These are phyloP conservation scores for Thermomyces lanuginosus DNA, from an alignment of 2,329 filamentous ascomycete genomes.

Conservation along the genomic window DNA sequence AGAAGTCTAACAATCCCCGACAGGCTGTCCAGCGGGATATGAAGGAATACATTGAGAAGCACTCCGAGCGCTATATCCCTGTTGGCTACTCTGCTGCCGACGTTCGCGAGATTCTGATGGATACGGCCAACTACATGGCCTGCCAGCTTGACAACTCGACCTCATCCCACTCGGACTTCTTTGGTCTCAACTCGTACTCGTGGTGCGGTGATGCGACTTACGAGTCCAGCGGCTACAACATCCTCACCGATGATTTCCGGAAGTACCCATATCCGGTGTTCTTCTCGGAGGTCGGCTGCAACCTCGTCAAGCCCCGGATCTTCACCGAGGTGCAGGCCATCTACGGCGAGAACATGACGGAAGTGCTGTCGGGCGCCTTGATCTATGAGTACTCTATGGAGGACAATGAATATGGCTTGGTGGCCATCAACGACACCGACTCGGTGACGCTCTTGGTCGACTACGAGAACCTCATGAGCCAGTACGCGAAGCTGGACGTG, in stretches of 20 bases:
- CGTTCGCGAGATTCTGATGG: slow-evolving; percentile 42
- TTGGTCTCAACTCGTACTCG: slow-evolving; percentile 52
- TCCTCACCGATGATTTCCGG: slow-evolving; percentile 42
- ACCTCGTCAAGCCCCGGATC: slow-evolving; percentile 38
- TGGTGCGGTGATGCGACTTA: slow-evolving; percentile 48
- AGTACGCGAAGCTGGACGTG: slow-evolving; percentile 63
- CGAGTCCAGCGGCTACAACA: slow-evolving; percentile 38
- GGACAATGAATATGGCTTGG: slow-evolving; percentile 38
- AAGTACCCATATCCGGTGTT: slow-evolving; percentile 45
- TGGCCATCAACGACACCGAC: slow-evolving; percentile 42
- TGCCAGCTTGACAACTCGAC: slow-evolving; percentile 37
- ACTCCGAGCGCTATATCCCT: slow-evolving; percentile 41
- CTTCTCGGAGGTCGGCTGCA: slow-evolving; percentile 54
- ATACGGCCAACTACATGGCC: slow-evolving; percentile 45
- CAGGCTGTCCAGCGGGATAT: slow-evolving; percentile 48
- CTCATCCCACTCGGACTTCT: slow-evolving; percentile 44
- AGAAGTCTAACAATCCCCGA: background rate
- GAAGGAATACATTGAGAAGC: slow-evolving; percentile 49
- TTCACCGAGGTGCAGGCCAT: slow-evolving; percentile 47
- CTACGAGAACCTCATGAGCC: slow-evolving; percentile 56
- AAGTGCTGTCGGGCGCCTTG: slow-evolving; percentile 41
- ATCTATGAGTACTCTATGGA: slow-evolving; percentile 37
- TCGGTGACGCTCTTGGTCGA: slow-evolving; percentile 45
- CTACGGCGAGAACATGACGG: slow-evolving; percentile 44
- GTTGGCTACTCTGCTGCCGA: slow-evolving; percentile 55